Percentiles rank a stretch among this genome's conserved stretches.
Evolutionary conservation across 805 yeast genomes (phyloP).

Genomic region (Brettanomyces naardenensis): DNA sequence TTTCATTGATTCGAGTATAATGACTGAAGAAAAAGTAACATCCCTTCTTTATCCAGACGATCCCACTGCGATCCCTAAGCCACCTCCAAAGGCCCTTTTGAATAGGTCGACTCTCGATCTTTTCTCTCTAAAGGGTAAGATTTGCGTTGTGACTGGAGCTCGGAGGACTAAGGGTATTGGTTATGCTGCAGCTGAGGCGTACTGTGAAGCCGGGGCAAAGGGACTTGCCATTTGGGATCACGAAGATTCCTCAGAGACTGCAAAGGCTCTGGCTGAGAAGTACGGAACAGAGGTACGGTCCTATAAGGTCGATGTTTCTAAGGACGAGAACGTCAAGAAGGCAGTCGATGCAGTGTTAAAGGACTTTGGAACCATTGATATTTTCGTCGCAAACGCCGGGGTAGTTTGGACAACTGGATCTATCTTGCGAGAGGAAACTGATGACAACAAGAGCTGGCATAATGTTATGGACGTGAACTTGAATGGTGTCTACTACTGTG

Average conservation of each 20-base stretch:
- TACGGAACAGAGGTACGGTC: slow-evolving; percentile 19
- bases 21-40: too few relatives aligned
- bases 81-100: too few relatives aligned
- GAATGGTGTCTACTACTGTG: slow-evolving; percentile 45
- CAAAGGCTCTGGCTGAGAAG: slow-evolving; percentile 14
- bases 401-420: slow-evolving; percentile 30
- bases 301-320: slow-evolving; percentile 30
- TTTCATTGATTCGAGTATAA: too few relatives aligned
- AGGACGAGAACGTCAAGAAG: slow-evolving; percentile 26
- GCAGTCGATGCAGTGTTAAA: slow-evolving; percentile 24
- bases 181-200: slow-evolving; percentile 78
- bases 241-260: slow-evolving; percentile 17
- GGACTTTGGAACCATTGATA: slow-evolving; percentile 69
- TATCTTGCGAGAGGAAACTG: slow-evolving; percentile 25
- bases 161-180: slow-evolving; percentile 58
- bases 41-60: too few relatives aligned
- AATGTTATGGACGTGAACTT: slow-evolving; percentile 43
- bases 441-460: slow-evolving; percentile 23
- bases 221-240: slow-evolving; percentile 42
- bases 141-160: slow-evolving; percentile 80
- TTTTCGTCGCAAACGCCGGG: slow-evolving; percentile 84
- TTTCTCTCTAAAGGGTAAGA: slow-evolving; percentile 74
- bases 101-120: slow-evolving; percentile 33
- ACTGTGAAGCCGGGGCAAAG: slow-evolving; percentile 80
- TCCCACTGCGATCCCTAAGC: too few relatives aligned